Evolutionary conservation across 495 filamentous ascomycete genomes (phyloP).

Genomic region (Trichoderma parareesei): DNA sequence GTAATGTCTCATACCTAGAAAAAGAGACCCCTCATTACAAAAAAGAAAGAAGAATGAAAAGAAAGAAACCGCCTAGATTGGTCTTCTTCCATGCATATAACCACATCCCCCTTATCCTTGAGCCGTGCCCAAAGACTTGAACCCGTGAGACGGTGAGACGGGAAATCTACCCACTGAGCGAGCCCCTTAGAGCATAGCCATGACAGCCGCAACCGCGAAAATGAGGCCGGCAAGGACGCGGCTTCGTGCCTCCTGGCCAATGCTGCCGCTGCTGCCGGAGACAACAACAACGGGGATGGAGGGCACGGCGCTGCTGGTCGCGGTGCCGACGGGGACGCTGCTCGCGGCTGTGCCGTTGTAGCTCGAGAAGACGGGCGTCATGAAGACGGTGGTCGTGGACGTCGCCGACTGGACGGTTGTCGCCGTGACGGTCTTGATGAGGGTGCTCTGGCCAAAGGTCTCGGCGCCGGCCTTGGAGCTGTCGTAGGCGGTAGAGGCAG

Average conservation of each 20-base stretch:
- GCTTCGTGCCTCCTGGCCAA: background rate
- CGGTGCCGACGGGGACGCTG: conserved; percentile 13
- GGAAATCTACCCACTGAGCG: background rate
- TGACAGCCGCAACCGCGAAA: background rate
- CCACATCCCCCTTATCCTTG: background rate
- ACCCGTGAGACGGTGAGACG: background rate
- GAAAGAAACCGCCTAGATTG: background rate
- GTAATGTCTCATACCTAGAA: background rate
- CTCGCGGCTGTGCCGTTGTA: conserved; percentile 10
- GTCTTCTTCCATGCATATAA: background rate
- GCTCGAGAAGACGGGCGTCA: background rate
- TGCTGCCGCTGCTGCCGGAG: background rate
- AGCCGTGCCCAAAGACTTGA: background rate
- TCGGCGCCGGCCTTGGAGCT: conserved; percentile 9
- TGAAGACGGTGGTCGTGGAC: conserved; percentile 11
- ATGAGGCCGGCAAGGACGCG: background rate
- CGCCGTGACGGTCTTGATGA: conserved; percentile 12
- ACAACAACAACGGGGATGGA: conserved; percentile 2
- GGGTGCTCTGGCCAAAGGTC: conserved; percentile 11
- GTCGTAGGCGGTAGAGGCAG: conserved; percentile 6
- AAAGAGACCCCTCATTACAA: background rate
- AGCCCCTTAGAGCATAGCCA: conserved; percentile 1
- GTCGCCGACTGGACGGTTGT: background rate
- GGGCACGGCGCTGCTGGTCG: background rate
- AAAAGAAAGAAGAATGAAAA: background rate